phyloP scores from a whole-genome alignment of 768 basidiomycete genomes.

The Paxillus involutus region DNA sequence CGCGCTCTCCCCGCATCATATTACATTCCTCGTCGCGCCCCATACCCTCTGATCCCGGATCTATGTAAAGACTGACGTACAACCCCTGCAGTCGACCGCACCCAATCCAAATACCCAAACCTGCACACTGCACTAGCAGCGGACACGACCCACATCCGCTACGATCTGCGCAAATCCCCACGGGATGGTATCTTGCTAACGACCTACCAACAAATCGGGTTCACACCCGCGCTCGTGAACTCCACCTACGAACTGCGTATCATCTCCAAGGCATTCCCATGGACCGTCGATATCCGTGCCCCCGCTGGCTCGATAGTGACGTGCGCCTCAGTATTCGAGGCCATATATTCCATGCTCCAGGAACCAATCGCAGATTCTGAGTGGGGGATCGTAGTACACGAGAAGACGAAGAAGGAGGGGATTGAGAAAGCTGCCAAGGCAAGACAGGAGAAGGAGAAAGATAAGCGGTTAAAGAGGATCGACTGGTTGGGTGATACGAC shows the following conservation, averaged over 20 bases:
- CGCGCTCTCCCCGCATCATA: background rate
- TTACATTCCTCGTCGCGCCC: background rate
- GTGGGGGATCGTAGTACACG: slow-evolving; percentile 55
- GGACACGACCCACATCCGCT: slow-evolving; percentile 49
- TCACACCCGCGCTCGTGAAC: slow-evolving; percentile 38
- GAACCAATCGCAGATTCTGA: slow-evolving; percentile 61
- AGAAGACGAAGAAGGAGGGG: slow-evolving; percentile 41
- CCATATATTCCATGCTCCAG: slow-evolving; percentile 48
- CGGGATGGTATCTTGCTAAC: slow-evolving; percentile 41
- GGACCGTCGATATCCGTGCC: slow-evolving; percentile 56
- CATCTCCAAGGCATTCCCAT: slow-evolving; percentile 63
- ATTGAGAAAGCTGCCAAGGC: slow-evolving; percentile 54
- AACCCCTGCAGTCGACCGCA: slow-evolving; percentile 15
- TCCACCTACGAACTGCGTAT: slow-evolving; percentile 42
- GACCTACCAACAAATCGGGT: slow-evolving; percentile 40
- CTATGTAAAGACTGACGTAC: background rate
- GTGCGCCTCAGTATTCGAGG: slow-evolving; percentile 56
- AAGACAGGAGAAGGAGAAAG: slow-evolving; percentile 38
- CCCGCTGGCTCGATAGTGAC: slow-evolving; percentile 35
- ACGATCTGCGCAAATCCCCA: slow-evolving; percentile 47
- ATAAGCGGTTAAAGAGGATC: slow-evolving; percentile 48
- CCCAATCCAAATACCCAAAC: slow-evolving; percentile 44
- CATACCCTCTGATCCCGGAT: background rate
- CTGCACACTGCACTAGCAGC: slow-evolving; percentile 54
- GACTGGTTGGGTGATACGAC: slow-evolving; percentile 63